phyloP scores from a whole-genome alignment of 2,329 filamentous ascomycete genomes.

The Epichloe sylvatica region DNA sequence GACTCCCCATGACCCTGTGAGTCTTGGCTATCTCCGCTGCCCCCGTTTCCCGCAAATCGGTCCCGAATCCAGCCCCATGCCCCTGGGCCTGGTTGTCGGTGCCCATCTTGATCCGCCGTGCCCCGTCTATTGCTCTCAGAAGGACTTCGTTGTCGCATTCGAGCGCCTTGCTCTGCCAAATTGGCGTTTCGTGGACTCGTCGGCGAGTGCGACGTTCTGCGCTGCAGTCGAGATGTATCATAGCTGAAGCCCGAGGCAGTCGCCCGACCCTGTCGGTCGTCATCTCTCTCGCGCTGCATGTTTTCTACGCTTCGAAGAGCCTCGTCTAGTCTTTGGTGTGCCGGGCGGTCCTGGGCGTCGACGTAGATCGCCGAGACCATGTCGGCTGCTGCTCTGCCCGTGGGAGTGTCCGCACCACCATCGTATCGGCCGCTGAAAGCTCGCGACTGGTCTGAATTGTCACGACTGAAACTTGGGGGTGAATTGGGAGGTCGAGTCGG shows the following conservation, averaged over 20 bases:
- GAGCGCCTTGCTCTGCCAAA: conserved; percentile 17
- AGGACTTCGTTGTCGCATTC: conserved; percentile 26
- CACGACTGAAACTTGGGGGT: not conserved
- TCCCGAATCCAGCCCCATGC: conserved; percentile 32
- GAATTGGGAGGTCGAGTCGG: not conserved
- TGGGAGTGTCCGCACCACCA: conserved; percentile 3
- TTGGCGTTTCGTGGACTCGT: conserved; percentile 19
- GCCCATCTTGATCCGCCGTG: conserved; percentile 16
- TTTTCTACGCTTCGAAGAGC: conserved; percentile 17
- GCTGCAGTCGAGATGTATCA: conserved; percentile 21
- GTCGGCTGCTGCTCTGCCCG: conserved; percentile 4
- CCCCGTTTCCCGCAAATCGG: conserved; percentile 21
- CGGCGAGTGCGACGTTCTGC: conserved; percentile 25
- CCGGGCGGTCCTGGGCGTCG: conserved; percentile 16
- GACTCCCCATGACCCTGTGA: conserved; percentile 17
- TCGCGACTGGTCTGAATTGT: conserved; percentile 1
- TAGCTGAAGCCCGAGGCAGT: conserved; percentile 16
- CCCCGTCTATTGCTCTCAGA: conserved; percentile 21
- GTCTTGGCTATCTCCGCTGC: conserved; percentile 14
- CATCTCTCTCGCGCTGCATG: conserved; percentile 13
- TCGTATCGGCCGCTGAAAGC: not conserved
- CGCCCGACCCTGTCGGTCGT: conserved; percentile 13
- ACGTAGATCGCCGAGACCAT: conserved; percentile 9
- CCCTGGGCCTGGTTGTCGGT: conserved; percentile 20
- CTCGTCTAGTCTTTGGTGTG: conserved; percentile 15